Evolutionary conservation across 768 basidiomycete genomes (phyloP).

Genomic region (Rhizopogon sp.): DNA sequence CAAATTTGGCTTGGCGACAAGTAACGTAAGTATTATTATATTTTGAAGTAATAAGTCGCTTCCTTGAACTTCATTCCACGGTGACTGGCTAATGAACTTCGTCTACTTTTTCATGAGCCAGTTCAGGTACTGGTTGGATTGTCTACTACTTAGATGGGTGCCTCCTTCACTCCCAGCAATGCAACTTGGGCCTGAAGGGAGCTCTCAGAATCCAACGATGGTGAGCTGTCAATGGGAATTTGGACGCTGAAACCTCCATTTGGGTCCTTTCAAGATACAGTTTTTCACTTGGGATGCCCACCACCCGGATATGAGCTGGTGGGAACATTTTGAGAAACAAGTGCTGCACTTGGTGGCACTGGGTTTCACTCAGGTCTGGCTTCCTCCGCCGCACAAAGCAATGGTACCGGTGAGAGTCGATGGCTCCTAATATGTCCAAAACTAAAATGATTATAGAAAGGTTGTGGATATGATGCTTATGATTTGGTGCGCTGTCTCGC

Average conservation of each 20-base stretch:
- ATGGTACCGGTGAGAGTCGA: slow-evolving; percentile 42
- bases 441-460: slow-evolving; percentile 37
- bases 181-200: slow-evolving; percentile 51
- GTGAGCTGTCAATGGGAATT: slow-evolving; percentile 30
- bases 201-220: slow-evolving; percentile 59
- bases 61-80: neutral
- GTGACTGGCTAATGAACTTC: neutral
- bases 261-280: slow-evolving; percentile 46
- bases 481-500: slow-evolving; percentile 54
- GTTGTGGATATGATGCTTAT: slow-evolving; percentile 83
- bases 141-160: slow-evolving; percentile 14
- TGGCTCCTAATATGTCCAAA: slow-evolving; percentile 2
- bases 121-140: slow-evolving; percentile 17
- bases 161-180: slow-evolving; percentile 50
- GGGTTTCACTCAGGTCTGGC: slow-evolving; percentile 79
- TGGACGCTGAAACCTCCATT: neutral
- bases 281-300: slow-evolving; percentile 81
- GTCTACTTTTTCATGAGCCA: slow-evolving; percentile 3
- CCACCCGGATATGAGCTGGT: slow-evolving; percentile 65
- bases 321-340: slow-evolving; percentile 68
- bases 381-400: slow-evolving; percentile 82
- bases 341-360: slow-evolving; percentile 57
- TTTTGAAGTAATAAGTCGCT: too few species aligned
- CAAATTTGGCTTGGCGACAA: neutral
- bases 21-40: too few species aligned